Conservation (phyloP, 2,329 filamentous ascomycete species). For the Pyricularia sp. region DNA sequence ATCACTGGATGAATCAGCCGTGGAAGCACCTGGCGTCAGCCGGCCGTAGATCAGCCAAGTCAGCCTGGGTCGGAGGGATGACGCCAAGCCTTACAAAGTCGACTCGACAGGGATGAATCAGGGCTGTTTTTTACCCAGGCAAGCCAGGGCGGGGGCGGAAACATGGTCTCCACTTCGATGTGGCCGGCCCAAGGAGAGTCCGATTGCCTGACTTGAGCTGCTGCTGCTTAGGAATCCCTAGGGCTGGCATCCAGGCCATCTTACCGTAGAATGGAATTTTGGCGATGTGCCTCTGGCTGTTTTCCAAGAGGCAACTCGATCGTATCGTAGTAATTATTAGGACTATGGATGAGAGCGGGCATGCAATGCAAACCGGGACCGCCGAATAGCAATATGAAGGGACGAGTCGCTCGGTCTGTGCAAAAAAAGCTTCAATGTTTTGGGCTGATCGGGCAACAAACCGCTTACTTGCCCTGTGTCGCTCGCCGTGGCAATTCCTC, state of each 20-base stretch:
- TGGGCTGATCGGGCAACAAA: neutral
- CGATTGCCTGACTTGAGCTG: neutral
- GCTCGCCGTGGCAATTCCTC: neutral
- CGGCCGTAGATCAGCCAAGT: neutral
- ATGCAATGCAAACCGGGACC: neutral
- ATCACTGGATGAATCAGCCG: neutral
- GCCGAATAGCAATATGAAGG: neutral
- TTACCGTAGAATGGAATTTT: neutral
- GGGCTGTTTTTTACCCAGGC: neutral
- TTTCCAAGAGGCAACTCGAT: too few relatives aligned
- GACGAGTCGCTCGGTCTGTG: neutral
- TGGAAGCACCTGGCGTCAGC: neutral
- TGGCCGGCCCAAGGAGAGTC: neutral
- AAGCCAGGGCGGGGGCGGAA: neutral
- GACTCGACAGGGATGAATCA: neutral
- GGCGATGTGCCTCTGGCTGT: neutral
- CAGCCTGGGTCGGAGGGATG: neutral
- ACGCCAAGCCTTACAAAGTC: neutral
- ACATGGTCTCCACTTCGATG: neutral
- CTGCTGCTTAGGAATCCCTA: neutral
- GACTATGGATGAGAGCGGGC: neutral
- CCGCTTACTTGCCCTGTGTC: neutral
- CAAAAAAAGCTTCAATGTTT: neutral
- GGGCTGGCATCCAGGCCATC: neutral
- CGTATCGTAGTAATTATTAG: neutral